Evolutionary conservation across 495 filamentous ascomycete species (phyloP), one percentile per base, ranked within the genome.

Genomic region (Evansstolkia leycettana): DNA sequence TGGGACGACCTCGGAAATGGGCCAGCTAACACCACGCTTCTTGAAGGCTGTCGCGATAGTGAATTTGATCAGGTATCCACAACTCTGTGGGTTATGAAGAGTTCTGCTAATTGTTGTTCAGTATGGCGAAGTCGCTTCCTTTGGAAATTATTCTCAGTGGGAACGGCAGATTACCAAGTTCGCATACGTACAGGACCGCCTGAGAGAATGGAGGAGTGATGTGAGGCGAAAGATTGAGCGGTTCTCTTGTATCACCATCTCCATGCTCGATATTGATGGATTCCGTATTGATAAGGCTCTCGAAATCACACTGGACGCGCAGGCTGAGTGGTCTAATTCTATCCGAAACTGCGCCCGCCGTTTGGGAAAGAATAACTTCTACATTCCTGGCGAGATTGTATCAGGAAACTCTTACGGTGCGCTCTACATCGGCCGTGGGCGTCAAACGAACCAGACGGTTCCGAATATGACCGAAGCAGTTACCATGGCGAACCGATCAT

Each of bases 271-370:
- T 31, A 58, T 69, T 29, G 64, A 69, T 43, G 65, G 65, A 14
- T 67, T 60, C 37, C 58, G 65, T 5, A 61, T 69, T 31, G 65
- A 69, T 38, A 69, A 69, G 41, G 65, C 58, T 14, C 39, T 64
- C 26, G 58, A 66, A 31, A 54, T 67, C 17, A 69, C 65, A 11
- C 51, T 64, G 16, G 65, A 67, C 40, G 54, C 62, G 5, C 54
- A 59, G 36, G 64, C 51, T 35, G 58, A 65, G 24, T 69, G 58
- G 40, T 56, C 62, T 28, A 45, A 59, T 17, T 48, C 36, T 31
- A 56, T 64, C 33, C 57, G 65, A 13, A 36, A 54, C 37, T 69
- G 65, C 32, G 65, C 60, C 5, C 38, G 43, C 19, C 32, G 39
- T n/a, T 44, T 57, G 28, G 61, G 61, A 20, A 69, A 69, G 40